These are phyloP conservation scores for Apiotrichum akiyoshidainum DNA, from an alignment of 1,284 basidiomycete species.

Conservation along the genomic window DNA sequence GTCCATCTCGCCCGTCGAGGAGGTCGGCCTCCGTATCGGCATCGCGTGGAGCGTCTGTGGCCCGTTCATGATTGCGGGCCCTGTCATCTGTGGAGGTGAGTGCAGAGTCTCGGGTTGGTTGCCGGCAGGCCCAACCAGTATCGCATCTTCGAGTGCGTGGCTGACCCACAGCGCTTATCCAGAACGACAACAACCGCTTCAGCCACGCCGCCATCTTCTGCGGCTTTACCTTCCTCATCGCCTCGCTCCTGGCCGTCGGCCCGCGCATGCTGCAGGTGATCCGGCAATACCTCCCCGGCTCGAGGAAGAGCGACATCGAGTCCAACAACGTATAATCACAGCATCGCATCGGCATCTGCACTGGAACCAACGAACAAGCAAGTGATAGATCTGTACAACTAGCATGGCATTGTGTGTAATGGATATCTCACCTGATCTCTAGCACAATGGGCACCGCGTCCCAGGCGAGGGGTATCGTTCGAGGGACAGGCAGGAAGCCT, in stretches of 20 bases:
- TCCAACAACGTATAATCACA: too few relatives aligned
- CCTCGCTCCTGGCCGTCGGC: constrained; percentile 28
- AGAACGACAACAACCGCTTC: constrained; percentile 24
- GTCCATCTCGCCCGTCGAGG: constrained; percentile 40
- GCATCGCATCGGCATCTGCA: too few relatives aligned
- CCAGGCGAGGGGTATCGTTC: too few relatives aligned
- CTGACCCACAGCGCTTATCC: constrained; percentile 24
- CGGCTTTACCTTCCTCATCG: constrained; percentile 30
- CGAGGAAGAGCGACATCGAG: neutral
- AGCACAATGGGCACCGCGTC: too few relatives aligned
- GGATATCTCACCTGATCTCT: too few relatives aligned
- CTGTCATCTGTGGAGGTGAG: constrained; percentile 40
- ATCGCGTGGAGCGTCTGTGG: constrained; percentile 42
- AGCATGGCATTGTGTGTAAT: too few relatives aligned
- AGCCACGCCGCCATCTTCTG: constrained; percentile 38
- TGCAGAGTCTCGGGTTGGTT: neutral
- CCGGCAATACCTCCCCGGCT: neutral
- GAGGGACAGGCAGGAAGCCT: too few relatives aligned
- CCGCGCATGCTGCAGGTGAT: constrained; percentile 20
- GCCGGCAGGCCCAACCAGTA: neutral
- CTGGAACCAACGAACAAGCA: too few relatives aligned
- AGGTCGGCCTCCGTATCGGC: constrained; percentile 46
- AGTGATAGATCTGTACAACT: too few relatives aligned
- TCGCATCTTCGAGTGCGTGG: neutral
- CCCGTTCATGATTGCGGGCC: constrained; percentile 37